Conservation (phyloP, 2,329 filamentous ascomycete species). For the Colletotrichum sansevieriae region DNA sequence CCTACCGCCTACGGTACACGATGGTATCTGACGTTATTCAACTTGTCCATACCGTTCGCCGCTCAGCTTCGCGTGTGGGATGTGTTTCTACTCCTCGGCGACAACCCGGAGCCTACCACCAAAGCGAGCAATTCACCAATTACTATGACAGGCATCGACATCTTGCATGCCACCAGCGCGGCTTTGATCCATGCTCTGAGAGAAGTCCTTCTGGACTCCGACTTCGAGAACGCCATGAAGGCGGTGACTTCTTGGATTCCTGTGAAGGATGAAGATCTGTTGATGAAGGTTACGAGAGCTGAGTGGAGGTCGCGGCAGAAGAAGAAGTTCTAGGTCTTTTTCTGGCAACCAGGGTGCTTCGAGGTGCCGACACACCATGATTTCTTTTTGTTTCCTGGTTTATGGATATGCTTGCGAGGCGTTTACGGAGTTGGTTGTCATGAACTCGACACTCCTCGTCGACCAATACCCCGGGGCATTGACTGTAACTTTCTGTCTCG, state of each 20-base stretch:
- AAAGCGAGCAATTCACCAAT: conserved; percentile 27
- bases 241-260: conserved; percentile 93
- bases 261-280: conserved; percentile 90
- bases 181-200: conserved; percentile 92
- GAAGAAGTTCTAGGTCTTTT: conserved; percentile 53
- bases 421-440: conserved; percentile 30
- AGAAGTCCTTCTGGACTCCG: conserved; percentile 89
- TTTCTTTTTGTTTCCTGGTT: conserved; percentile 11
- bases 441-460: conserved; percentile 27
- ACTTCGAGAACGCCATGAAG: conserved; percentile 99
- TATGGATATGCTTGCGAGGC: conserved; percentile 31
- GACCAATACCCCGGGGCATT: conserved; percentile 27
- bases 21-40: conserved; percentile 98
- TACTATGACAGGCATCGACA: conserved; percentile 72
- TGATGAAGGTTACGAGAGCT: conserved; percentile 90
- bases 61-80: conserved; percentile 98
- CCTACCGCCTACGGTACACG: conserved; percentile 94
- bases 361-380: not conserved
- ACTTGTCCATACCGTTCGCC: conserved; percentile 93
- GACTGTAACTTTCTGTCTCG: conserved; percentile 6
- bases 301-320: conserved; percentile 81
- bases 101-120: conserved; percentile 64
- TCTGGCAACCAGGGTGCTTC: conserved; percentile 1
- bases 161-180: conserved; percentile 90
- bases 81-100: conserved; percentile 94